Evolutionary conservation across 192 early-diverging fungal species (phyloP).

Genomic region (Haplosporangium gracile): DNA sequence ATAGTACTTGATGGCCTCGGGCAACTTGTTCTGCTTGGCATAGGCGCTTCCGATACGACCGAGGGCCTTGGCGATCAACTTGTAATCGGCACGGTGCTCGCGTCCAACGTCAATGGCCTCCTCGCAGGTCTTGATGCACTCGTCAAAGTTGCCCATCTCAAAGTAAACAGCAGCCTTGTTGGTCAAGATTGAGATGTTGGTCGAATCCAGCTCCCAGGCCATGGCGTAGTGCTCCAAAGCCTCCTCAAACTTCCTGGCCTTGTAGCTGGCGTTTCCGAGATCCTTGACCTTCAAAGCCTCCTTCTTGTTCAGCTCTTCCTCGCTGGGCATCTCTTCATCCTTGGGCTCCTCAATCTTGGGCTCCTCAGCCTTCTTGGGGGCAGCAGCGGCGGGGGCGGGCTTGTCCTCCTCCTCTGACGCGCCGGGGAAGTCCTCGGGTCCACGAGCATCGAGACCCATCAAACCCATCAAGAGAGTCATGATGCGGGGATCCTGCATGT

Average conservation of each 20-base stretch:
- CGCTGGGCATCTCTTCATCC: constrained; percentile 61
- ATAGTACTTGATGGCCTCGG: constrained; percentile 93
- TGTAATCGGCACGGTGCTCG: constrained; percentile 93
- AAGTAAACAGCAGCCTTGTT: constrained; percentile 98
- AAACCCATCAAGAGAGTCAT: constrained; percentile 80
- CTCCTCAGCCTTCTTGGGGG: constrained; percentile 34
- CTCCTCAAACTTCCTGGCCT: constrained; percentile 90
- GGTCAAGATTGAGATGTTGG: constrained; percentile 93
- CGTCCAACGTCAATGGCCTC: constrained; percentile 93
- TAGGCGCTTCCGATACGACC: constrained; percentile 94
- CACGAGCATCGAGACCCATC: constrained; percentile 76
- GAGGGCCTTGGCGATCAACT: constrained; percentile 94
- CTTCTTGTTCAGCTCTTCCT: constrained; percentile 75
- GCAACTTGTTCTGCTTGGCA: constrained; percentile 79
- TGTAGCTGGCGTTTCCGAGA: constrained; percentile 91
- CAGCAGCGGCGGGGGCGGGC: constrained; percentile 14
- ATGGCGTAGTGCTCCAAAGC: constrained; percentile 91
- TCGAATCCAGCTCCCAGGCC: constrained; percentile 90
- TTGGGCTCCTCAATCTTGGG: constrained; percentile 50
- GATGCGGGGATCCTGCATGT: constrained; percentile 88
- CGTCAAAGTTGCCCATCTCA: constrained; percentile 94
- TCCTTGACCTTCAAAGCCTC: constrained; percentile 86
- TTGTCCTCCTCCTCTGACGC: constrained; percentile 38
- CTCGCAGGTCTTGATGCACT: constrained; percentile 93
- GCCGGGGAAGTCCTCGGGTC: constrained; percentile 56